Evolutionary conservation across 2,329 filamentous ascomycete species (phyloP).

Genomic region (Talaromyces sp.): DNA sequence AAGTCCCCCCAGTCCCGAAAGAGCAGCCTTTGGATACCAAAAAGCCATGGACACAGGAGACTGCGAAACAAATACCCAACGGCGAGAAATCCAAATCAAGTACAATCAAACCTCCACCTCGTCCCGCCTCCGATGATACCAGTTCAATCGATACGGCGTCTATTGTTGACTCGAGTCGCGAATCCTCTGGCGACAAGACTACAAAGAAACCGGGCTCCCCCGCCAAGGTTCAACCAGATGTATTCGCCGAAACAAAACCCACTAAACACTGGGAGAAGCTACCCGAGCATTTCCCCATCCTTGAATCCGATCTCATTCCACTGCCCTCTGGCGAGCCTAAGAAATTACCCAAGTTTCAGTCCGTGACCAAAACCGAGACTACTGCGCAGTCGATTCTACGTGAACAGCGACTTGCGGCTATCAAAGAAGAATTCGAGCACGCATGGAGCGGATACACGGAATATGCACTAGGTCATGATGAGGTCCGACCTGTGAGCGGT

Average conservation of each 20-base stretch:
- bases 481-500: slow-evolving; percentile 70
- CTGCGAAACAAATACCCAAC: background rate
- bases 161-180: slow-evolving; percentile 9
- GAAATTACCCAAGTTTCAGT: slow-evolving; percentile 72
- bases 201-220: slow-evolving; percentile 29
- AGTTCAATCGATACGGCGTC: background rate
- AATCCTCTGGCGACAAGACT: background rate
- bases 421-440: slow-evolving; percentile 71
- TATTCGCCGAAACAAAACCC: slow-evolving; percentile 24
- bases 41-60: background rate
- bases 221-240: slow-evolving; percentile 34
- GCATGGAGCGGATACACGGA: slow-evolving; percentile 80
- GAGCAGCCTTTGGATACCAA: background rate
- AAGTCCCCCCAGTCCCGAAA: slow-evolving; percentile 11
- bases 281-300: slow-evolving; percentile 73
- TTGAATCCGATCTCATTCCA: slow-evolving; percentile 65
- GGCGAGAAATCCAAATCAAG: background rate
- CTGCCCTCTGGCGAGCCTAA: slow-evolving; percentile 71
- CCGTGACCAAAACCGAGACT: slow-evolving; percentile 64
- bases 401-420: slow-evolving; percentile 59
- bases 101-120: slow-evolving; percentile 8
- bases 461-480: slow-evolving; percentile 81
- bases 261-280: slow-evolving; percentile 69
- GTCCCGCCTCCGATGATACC: background rate
- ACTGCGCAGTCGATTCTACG: slow-evolving; percentile 60